Base-by-base conservation (phyloP, 225 moss, liverwort and hornwort species). In the Sphagnum contortum region DNA sequence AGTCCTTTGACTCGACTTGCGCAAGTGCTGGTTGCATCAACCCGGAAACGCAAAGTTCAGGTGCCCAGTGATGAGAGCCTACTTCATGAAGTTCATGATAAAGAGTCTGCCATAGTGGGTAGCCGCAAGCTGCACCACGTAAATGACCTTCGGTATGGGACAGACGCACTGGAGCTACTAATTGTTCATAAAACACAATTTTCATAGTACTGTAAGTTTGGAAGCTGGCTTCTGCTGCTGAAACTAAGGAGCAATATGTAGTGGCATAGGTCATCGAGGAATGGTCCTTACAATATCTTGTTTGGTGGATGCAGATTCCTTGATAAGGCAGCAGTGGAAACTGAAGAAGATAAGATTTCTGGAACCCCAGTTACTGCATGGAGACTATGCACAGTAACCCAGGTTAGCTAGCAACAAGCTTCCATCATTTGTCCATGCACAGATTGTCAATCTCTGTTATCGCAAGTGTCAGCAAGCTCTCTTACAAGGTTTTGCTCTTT, bases 51-150 rank as follows among this genome's bases (percentile, higher is more conserved):
- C 75, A 69, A 53, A 11, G 47, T 72, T 51, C 65, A 70, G 59
- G 49, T 48, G n/a, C 60, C 77, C 3, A 49, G 9, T 13, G 61
- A 56, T 66, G 63, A 65, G 59, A 68, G 62, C 45, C 61, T 47
- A 2, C 81, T 87, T 5, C 69, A 74, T 57, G 87, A 83, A 57
- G 77, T 87, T 61, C 75, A 68, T 50, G 70, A 80, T 49, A 66
- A 64, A 72, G 72, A 76, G 7, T 79, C 81, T 9, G 9, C 72
- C 64, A 82, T 81, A 64, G 69, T 55, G 75, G 82, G 84, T 61
- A 81, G 80, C 55, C 73, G 84, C 8, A 84, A 84, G 61, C 80
- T 84, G 9, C 71, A 73, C 53, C 78, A 81, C 56, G 81, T 80
- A 11, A 51, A 69, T 65, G 78, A 82, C 61, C 82, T 85, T 70